phyloP scores from a whole-genome alignment of 306 rosid genomes.

The Vigna nakashimae region DNA sequence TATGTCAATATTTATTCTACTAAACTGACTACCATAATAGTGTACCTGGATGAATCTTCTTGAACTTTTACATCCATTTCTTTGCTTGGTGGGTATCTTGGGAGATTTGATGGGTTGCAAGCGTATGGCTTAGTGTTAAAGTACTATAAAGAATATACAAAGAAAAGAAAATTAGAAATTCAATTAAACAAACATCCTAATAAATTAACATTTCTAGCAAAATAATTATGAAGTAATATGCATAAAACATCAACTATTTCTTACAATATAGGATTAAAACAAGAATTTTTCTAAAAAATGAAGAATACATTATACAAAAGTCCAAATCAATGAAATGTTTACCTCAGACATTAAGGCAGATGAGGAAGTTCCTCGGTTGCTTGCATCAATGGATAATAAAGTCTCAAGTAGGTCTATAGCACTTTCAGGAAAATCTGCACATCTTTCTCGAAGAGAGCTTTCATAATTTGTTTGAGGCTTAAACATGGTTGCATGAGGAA shows the following conservation, averaged over 20 bases:
- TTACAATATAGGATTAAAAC: not conserved
- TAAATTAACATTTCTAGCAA: not conserved
- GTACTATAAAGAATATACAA: conserved; percentile 59
- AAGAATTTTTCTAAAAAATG: not conserved
- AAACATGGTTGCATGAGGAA: conserved; percentile 91
- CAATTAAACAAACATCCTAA: conserved; percentile 22
- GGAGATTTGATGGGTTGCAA: conserved; percentile 83
- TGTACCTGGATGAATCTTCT: conserved; percentile 71
- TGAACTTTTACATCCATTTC: conserved; percentile 88
- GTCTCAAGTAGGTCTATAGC: conserved; percentile 72
- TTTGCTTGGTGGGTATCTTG: conserved; percentile 91
- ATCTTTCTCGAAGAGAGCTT: conserved; percentile 70
- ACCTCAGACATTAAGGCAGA: conserved; percentile 93
- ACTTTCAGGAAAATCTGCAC: conserved; percentile 63
- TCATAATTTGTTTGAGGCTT: conserved; percentile 82
- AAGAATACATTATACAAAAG: not conserved
- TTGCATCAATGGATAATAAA: conserved; percentile 75
- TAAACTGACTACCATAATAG: not conserved
- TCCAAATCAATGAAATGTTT: conserved; percentile 8
- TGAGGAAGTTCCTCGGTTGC: conserved; percentile 84
- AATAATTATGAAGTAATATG: not conserved
- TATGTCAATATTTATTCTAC: too few relatives aligned
- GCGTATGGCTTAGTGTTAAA: conserved; percentile 81
- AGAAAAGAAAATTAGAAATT: conserved; percentile 35
- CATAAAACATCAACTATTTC: too few relatives aligned